Conservation (phyloP, 306 rosid species). For the Cucurbita pepo region DNA sequence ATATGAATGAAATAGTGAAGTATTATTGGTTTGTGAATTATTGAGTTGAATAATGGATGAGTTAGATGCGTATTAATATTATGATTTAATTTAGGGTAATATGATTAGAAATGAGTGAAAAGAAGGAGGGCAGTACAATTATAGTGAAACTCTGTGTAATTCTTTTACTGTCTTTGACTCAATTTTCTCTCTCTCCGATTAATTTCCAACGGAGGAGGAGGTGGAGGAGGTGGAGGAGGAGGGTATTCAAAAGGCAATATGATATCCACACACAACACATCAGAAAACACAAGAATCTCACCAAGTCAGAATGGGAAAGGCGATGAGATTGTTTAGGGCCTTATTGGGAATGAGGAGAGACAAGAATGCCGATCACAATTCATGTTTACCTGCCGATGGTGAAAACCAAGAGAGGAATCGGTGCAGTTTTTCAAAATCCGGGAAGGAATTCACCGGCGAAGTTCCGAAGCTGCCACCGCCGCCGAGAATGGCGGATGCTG, state of each 20-base stretch:
- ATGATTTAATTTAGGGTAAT: background rate
- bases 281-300: background rate
- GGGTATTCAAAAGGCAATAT: too few relatives aligned
- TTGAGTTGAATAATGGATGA: background rate
- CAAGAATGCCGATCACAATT: slow-evolving; percentile 24
- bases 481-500: slow-evolving; percentile 13
- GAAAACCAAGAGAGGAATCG: slow-evolving; percentile 54
- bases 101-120: background rate
- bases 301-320: slow-evolving; percentile 26
- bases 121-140: background rate
- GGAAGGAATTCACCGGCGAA: slow-evolving; percentile 18
- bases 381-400: slow-evolving; percentile 12
- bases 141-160: background rate
- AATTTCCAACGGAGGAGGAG: background rate
- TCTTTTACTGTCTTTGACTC: background rate
- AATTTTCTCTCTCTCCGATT: background rate
- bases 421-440: slow-evolving; percentile 75
- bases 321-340: slow-evolving; percentile 78
- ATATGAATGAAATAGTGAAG: too few relatives aligned
- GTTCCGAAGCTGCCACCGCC: slow-evolving; percentile 6
- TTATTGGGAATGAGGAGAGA: slow-evolving; percentile 76
- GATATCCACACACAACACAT: too few relatives aligned
- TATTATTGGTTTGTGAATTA: background rate
- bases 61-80: background rate
- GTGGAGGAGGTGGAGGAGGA: too few relatives aligned